Conservation (phyloP, 106 monocot species). For the Alisma plantagoaquatica region DNA sequence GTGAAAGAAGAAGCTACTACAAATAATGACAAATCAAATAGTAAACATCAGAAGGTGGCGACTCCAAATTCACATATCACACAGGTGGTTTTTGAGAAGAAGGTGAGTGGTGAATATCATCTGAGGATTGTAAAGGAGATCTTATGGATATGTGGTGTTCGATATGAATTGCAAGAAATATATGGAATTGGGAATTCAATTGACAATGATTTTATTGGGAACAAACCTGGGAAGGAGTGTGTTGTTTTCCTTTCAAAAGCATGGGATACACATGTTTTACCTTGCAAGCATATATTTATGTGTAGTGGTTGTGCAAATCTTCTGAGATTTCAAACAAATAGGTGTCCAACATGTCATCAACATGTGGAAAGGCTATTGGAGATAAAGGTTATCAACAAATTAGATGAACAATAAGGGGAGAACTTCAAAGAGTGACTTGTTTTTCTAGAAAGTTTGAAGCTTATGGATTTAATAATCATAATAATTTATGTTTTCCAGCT, state of each 20-base stretch:
- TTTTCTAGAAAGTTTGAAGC: no score
- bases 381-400: conserved; percentile 63
- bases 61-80: conserved; percentile 57
- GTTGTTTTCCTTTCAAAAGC: conserved; percentile 67
- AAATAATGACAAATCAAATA: conserved; percentile 5
- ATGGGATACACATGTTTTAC: conserved; percentile 62
- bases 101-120: conserved; percentile 34
- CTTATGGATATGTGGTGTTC: conserved; percentile 38
- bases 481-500: no score
- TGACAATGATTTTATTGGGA: conserved; percentile 41
- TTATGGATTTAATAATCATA: no score
- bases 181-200: conserved; percentile 73
- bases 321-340: conserved; percentile 58
- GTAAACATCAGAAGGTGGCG: conserved; percentile 13
- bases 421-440: no score
- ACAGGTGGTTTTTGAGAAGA: conserved; percentile 55
- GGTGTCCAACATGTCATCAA: conserved; percentile 87
- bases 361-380: conserved; percentile 77
- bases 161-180: conserved; percentile 70
- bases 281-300: conserved; percentile 86
- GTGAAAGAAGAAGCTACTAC: conserved; percentile 52
- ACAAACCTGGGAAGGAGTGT: conserved; percentile 69
- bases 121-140: conserved; percentile 46
- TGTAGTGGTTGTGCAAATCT: conserved; percentile 84
- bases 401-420: not conserved